These are phyloP conservation scores for Achlya hypogyna DNA, from an alignment of 352 stramenopile species.

Conservation along the genomic window DNA sequence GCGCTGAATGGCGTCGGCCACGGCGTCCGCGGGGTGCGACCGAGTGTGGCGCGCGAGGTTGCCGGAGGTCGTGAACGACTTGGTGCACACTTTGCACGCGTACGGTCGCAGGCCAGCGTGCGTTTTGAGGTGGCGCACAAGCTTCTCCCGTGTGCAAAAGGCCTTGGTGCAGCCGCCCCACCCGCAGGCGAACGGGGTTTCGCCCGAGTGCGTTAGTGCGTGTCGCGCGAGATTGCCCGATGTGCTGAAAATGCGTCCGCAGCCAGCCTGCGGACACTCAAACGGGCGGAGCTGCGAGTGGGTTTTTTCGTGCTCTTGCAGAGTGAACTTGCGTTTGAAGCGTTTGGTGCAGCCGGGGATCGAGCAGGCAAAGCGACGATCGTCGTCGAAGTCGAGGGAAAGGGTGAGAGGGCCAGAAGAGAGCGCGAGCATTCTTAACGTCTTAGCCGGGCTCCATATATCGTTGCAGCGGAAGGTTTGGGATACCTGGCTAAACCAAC, in stretches of 20 bases:
- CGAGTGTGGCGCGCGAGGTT: too few species aligned
- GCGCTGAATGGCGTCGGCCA: not conserved
- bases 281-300: not conserved
- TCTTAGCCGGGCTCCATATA: not conserved
- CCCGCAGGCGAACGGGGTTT: too few species aligned
- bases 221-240: too few species aligned
- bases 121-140: too few species aligned
- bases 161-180: too few species aligned
- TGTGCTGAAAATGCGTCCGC: conserved; percentile 51
- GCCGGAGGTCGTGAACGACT: too few species aligned
- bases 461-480: not conserved
- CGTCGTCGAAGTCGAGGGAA: not conserved
- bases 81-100: too few species aligned
- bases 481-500: not conserved
- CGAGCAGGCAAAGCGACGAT: not conserved
- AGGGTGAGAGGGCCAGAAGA: not conserved
- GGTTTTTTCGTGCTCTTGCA: not conserved
- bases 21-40: not conserved
- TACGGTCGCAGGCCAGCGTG: too few species aligned
- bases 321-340: not conserved
- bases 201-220: too few species aligned
- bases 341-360: not conserved
- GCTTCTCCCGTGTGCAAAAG: too few species aligned
- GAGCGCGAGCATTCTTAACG: too few species aligned
- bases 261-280: conserved; percentile 5